phyloP scores from a whole-genome alignment of 768 basidiomycete genomes.

The Lactarius indigo region DNA sequence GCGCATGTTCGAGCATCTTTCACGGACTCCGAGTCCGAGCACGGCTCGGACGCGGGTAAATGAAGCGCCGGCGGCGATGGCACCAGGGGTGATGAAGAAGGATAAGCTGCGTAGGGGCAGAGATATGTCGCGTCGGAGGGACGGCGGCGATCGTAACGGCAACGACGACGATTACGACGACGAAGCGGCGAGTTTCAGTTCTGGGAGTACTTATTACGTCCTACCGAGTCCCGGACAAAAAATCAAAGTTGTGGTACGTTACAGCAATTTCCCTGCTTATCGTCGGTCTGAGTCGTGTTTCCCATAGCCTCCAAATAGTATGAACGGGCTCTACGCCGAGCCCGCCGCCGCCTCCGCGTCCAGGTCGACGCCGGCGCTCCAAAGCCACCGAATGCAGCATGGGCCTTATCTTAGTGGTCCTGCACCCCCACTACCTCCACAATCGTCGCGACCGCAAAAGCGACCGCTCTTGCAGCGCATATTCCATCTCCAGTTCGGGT shows the following conservation, averaged over 20 bases:
- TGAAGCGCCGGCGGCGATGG: background rate
- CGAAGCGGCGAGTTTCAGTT: conserved; percentile 46
- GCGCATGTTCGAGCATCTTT: conserved; percentile 21
- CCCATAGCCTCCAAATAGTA: conserved; percentile 11
- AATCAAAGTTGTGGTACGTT: conserved; percentile 70
- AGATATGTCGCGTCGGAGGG: conserved; percentile 4
- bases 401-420: background rate
- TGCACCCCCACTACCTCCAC: background rate
- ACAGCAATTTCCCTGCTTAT: conserved; percentile 2
- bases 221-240: conserved; percentile 70
- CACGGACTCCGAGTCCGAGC: conserved; percentile 22
- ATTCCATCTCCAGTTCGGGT: conserved; percentile 22
- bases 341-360: conserved; percentile 13
- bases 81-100: background rate
- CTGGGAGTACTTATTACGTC: conserved; percentile 73
- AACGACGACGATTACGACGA: conserved; percentile 26
- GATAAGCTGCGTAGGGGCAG: conserved; percentile 6
- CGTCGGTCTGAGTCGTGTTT: background rate
- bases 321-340: conserved; percentile 20
- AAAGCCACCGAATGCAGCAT: conserved; percentile 11
- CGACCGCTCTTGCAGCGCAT: conserved; percentile 25
- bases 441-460: conserved; percentile 16
- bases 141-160: background rate
- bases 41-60: conserved; percentile 7
- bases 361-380: conserved; percentile 16